phyloP scores from a whole-genome alignment of 2,329 filamentous ascomycete species.

The Harringtonia aguacate region DNA sequence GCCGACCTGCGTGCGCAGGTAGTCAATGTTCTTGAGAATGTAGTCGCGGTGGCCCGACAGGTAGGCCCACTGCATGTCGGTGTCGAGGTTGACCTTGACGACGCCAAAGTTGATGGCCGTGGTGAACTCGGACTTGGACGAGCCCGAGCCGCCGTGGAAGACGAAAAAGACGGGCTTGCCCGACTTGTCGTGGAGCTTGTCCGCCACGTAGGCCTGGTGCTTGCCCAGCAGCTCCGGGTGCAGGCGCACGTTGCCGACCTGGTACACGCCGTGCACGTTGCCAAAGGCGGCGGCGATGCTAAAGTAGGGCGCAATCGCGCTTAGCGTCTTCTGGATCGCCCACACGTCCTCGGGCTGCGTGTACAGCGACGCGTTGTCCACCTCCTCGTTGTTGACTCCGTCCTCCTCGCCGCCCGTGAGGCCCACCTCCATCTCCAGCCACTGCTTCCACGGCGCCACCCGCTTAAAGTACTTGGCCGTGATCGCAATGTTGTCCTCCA shows the following conservation, averaged over 20 bases:
- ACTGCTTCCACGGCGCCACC: slow-evolving; percentile 93
- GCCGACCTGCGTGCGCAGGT: slow-evolving; percentile 75
- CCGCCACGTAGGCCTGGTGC: slow-evolving; percentile 87
- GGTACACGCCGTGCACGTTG: slow-evolving; percentile 97
- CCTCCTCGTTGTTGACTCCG: slow-evolving; percentile 89
- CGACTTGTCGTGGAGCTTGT: slow-evolving; percentile 59
- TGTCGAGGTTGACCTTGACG: slow-evolving; percentile 99
- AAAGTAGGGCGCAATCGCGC: slow-evolving; percentile 87
- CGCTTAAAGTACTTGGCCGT: slow-evolving; percentile 91
- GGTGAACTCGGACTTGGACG: slow-evolving; percentile 78
- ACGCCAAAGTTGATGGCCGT: slow-evolving; percentile 88
- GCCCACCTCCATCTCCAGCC: slow-evolving; percentile 94
- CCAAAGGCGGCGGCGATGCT: slow-evolving; percentile 97
- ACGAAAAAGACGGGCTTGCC: slow-evolving; percentile 97
- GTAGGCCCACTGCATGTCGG: slow-evolving; percentile 95
- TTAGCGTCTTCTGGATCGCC: slow-evolving; percentile 78
- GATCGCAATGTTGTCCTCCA: slow-evolving; percentile 84
- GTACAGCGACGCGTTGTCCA: slow-evolving; percentile 95
- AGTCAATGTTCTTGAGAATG: slow-evolving; percentile 89
- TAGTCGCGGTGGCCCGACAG: slow-evolving; percentile 88
- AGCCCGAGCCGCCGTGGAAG: slow-evolving; percentile 97
- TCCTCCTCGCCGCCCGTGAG: slow-evolving; percentile 54
- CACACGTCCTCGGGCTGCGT: slow-evolving; percentile 96
- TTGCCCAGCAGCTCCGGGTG: slow-evolving; percentile 92
- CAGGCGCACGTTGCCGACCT: slow-evolving; percentile 71